A percentile compares a stretch with the other conserved stretches of the same genome.
Conservation (phyloP, 441 rosid genomes). For the Viola pubescens region DNA sequence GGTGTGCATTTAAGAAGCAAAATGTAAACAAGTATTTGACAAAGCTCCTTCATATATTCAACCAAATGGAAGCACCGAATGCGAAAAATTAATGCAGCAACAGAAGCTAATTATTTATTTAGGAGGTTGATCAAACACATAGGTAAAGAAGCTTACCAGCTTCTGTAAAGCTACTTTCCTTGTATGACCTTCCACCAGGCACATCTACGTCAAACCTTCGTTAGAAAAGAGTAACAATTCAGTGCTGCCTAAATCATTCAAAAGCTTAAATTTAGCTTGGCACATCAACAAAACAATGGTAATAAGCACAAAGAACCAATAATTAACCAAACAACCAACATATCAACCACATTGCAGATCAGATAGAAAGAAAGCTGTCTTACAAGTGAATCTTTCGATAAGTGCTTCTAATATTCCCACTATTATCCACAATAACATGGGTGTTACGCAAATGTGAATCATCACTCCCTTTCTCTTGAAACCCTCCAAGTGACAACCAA, state of each 20-base stretch:
- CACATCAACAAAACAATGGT: background rate
- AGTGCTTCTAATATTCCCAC: constrained; percentile 60
- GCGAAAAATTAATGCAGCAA: background rate
- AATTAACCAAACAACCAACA: background rate
- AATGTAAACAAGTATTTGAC: too few relatives aligned
- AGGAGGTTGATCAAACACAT: background rate
- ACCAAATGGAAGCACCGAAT: too few relatives aligned
- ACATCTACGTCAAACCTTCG: constrained; percentile 93
- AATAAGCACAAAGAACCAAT: background rate
- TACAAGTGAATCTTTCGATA: constrained; percentile 84
- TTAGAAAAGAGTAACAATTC: background rate
- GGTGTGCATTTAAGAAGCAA: too few relatives aligned
- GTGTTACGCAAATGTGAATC: constrained; percentile 70
- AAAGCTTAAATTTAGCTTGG: background rate
- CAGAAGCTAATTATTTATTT: background rate
- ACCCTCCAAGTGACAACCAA: constrained; percentile 95
- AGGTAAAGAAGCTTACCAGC: constrained; percentile 43
- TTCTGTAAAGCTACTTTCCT: constrained; percentile 86
- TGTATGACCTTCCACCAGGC: constrained; percentile 80
- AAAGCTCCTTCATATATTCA: too few relatives aligned
- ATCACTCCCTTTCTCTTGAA: constrained; percentile 75
- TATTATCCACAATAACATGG: constrained; percentile 73
- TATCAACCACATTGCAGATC: background rate
- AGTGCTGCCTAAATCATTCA: background rate
- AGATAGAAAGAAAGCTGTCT: constrained; percentile 13